A percentile compares a stretch with the other conserved stretches of the same genome.
Conservation (phyloP, 2,329 filamentous ascomycete species). For the Aureobasidium sp. region DNA sequence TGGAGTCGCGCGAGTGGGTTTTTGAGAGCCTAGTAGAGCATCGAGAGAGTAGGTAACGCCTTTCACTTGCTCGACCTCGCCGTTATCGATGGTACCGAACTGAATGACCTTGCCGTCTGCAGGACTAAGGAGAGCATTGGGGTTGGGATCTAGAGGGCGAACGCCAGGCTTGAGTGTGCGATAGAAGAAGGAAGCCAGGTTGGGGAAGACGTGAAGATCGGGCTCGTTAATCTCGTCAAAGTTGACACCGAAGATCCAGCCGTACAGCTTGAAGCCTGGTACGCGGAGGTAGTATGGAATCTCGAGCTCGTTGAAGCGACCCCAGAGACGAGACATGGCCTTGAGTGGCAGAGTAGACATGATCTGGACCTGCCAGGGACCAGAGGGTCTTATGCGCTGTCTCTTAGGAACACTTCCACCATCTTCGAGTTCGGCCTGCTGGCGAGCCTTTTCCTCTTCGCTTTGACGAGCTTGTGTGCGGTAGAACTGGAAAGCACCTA, state of each 20-base stretch:
- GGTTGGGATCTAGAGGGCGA: conserved; percentile 75
- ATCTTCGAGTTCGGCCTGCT: conserved; percentile 38
- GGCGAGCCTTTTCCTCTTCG: conserved; percentile 38
- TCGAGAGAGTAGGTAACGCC: conserved; percentile 97
- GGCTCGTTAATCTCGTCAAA: conserved; percentile 80
- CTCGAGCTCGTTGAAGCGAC: conserved; percentile 79
- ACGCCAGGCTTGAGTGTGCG: conserved; percentile 83
- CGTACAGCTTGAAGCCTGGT: conserved; percentile 86
- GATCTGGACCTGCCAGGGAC: conserved; percentile 75
- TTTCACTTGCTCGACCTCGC: conserved; percentile 97
- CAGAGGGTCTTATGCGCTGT: conserved; percentile 66
- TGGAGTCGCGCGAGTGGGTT: conserved; percentile 44
- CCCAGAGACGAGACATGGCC: conserved; percentile 83
- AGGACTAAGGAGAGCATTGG: conserved; percentile 75
- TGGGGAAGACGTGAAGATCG: conserved; percentile 83
- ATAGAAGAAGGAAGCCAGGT: conserved; percentile 96
- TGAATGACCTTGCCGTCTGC: conserved; percentile 88
- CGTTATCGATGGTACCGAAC: conserved; percentile 83
- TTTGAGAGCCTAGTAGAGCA: conserved; percentile 64
- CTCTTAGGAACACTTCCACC: conserved; percentile 44
- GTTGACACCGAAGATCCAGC: conserved; percentile 85
- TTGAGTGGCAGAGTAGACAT: conserved; percentile 92
- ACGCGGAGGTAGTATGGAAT: conserved; percentile 83
- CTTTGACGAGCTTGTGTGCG: conserved; percentile 56
- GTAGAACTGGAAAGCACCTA: conserved; percentile 79